Evolutionary conservation across 2,329 filamentous ascomycete species (phyloP), one percentile per base, ranked within the genome.

Genomic region (Neoascochyta sp.): DNA sequence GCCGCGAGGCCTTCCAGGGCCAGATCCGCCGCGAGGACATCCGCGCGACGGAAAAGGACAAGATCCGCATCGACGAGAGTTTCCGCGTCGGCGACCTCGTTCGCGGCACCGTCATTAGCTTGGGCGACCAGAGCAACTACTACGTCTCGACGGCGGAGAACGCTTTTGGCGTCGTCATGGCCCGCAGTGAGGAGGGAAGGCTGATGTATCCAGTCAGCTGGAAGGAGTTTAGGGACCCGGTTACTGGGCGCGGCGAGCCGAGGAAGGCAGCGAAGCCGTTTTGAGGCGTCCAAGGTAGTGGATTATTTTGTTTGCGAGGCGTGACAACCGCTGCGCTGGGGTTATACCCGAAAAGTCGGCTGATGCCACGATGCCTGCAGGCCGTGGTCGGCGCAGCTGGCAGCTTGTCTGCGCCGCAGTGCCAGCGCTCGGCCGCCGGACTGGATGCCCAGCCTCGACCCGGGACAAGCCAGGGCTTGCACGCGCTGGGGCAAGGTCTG

Each of bases 181-280:
- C 90, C 7, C 82, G 78, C 48, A 93, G 87, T 57, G 87, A 94
- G 60, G 77, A 76, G 3, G 89, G 89, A 1, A 90, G 93, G 64
- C 77, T 84, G 50, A 94, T 96, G 88, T 83, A 84, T 52, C 90
- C 92, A 2, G 76, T 94, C 32, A 93, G 82, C 64, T 98, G 92
- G 92, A 93, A 83, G 68, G 90, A 96, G 66, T 94, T 93, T 68
- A 76, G 78, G 55, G 90, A 96, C 68, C 79, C 81, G 1, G 78
- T 83, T 54, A 93, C 83, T 5, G 88, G 87, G 3, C 57, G 71
- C 24, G 79, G 73, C 46, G 92, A 96, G 73, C 67, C 68, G 45
- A 80, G 92, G 62, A 98, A 98, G 71, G 92, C 95, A 36, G 92
- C 92, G 12, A 92, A 93, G 67, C 92, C 92, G 15, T 85, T 85